Conservation (phyloP, 2,329 filamentous ascomycete species). For the Calycina herbarum region DNA sequence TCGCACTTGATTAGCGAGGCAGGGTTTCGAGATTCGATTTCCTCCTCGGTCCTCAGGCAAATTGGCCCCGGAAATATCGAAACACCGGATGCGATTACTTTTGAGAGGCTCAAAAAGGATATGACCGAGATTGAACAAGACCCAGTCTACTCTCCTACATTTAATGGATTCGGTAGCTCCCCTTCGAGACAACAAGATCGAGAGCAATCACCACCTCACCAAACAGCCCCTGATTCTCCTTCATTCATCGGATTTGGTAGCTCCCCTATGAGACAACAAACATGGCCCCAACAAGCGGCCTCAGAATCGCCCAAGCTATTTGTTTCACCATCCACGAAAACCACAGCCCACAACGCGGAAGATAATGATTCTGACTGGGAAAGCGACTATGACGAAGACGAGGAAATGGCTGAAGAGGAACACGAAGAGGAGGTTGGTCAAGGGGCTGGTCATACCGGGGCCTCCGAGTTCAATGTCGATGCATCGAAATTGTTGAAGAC, state of each 20-base stretch:
- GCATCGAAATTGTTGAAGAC: background rate
- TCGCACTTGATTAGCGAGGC: constrained; percentile 48
- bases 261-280: constrained; percentile 26
- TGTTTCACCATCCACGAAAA: background rate
- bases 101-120: constrained; percentile 27
- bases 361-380: constrained; percentile 10
- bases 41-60: constrained; percentile 40
- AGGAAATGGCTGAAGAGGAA: background rate
- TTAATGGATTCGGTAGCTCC: constrained; percentile 37
- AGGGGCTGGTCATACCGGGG: background rate
- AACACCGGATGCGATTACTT: constrained; percentile 28
- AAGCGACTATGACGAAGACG: constrained; percentile 1
- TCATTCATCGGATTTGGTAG: constrained; percentile 37
- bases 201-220: constrained; percentile 7
- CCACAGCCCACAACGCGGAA: background rate
- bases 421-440: background rate
- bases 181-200: constrained; percentile 21
- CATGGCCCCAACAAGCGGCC: background rate
- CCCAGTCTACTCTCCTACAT: constrained; percentile 34
- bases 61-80: constrained; percentile 31
- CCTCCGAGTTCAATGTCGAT: background rate
- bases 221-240: constrained; percentile 16
- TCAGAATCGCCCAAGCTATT: background rate
- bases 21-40: constrained; percentile 48
- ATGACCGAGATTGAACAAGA: constrained; percentile 26